A percentile compares a stretch with the other conserved stretches of the same genome.
These are phyloP conservation scores for Globisporangium cederbergense DNA, from an alignment of 352 stramenopile genomes.

Conservation along the genomic window DNA sequence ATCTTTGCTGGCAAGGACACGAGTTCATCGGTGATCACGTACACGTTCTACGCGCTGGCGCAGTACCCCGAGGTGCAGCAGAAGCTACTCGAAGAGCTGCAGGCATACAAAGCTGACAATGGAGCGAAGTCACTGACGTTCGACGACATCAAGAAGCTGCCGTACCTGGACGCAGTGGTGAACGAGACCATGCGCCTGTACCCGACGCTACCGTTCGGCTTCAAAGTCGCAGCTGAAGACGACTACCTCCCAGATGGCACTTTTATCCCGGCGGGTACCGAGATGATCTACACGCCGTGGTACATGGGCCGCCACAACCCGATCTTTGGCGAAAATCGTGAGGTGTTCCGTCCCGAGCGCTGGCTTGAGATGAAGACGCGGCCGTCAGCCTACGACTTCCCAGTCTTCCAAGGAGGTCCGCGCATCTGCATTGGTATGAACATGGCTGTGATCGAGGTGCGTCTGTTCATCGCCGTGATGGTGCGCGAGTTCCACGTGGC, in stretches of 20 bases:
- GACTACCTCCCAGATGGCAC: slow-evolving; percentile 23
- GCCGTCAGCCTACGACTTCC: slow-evolving; percentile 39
- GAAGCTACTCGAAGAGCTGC: slow-evolving; percentile 43
- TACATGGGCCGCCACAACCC: slow-evolving; percentile 55
- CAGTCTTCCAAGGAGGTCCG: neutral
- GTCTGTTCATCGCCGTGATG: neutral
- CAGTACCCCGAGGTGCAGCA: slow-evolving; percentile 46
- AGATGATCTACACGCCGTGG: slow-evolving; percentile 69
- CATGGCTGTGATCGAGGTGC: neutral
- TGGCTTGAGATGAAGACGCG: slow-evolving; percentile 59
- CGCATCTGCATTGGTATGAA: neutral
- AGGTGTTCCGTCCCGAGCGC: slow-evolving; percentile 56
- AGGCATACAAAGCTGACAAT: neutral
- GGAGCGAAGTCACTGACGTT: slow-evolving; percentile 22
- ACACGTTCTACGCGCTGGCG: slow-evolving; percentile 62
- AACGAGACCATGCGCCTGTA: slow-evolving; percentile 51
- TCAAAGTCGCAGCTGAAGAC: neutral
- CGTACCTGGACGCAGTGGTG: slow-evolving; percentile 70
- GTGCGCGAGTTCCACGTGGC: neutral
- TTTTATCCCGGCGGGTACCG: slow-evolving; percentile 60
- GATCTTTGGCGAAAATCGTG: slow-evolving; percentile 30
- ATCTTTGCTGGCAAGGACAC: neutral
- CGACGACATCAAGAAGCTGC: slow-evolving; percentile 50
- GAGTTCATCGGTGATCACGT: neutral
- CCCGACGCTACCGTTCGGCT: neutral